Evolutionary conservation across 2,329 filamentous ascomycete species (phyloP).

Genomic region (Botryotinia calthae): DNA sequence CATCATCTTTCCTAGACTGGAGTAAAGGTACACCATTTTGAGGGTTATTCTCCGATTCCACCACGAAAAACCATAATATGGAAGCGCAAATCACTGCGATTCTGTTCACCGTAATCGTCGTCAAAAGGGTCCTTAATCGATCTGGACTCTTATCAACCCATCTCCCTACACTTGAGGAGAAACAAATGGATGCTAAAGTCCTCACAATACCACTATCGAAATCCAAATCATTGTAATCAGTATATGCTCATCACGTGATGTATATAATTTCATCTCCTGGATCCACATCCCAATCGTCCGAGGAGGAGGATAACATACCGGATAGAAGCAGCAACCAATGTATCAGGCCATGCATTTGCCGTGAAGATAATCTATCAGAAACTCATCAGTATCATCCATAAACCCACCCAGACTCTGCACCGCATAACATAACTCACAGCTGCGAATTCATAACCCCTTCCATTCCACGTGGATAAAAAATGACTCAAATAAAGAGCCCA

Average conservation of each 20-base stretch:
- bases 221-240: slow-evolving; percentile 5
- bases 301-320: slow-evolving; percentile 36
- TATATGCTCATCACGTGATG: slow-evolving; percentile 21
- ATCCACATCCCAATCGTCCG: not conserved
- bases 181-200: slow-evolving; percentile 42
- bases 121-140: slow-evolving; percentile 43
- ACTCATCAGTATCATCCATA: slow-evolving; percentile 39
- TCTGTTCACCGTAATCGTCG: slow-evolving; percentile 44
- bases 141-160: slow-evolving; percentile 44
- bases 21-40: not conserved
- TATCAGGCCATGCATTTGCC: slow-evolving; percentile 47
- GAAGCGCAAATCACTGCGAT: slow-evolving; percentile 43
- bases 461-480: slow-evolving; percentile 56
- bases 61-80: slow-evolving; percentile 43
- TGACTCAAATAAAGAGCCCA: slow-evolving; percentile 51
- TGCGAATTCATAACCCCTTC: slow-evolving; percentile 45
- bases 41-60: slow-evolving; percentile 21
- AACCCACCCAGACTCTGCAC: slow-evolving; percentile 50
- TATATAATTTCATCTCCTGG: not conserved
- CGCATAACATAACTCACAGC: slow-evolving; percentile 27
- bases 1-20: not conserved
- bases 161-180: slow-evolving; percentile 44
- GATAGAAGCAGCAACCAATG: slow-evolving; percentile 42
- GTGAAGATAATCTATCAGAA: slow-evolving; percentile 51
- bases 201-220: slow-evolving; percentile 38